Percentiles rank a stretch among this genome's conserved stretches.
Conservation (phyloP, 208 protist species). For the Leishmania guyanensis region DNA sequence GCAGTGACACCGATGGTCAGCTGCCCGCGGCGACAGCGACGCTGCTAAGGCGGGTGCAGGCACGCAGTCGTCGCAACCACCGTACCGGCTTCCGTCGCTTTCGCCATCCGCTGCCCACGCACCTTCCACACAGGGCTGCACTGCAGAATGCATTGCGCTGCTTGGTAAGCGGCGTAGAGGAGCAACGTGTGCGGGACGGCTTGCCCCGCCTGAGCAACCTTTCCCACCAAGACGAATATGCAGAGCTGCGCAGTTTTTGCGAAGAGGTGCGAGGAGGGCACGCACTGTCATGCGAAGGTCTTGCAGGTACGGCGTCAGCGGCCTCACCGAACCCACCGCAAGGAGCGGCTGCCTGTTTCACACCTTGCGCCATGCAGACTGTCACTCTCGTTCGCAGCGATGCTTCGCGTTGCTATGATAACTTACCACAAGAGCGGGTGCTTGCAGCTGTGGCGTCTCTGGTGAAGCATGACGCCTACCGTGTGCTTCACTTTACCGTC, state of each 20-base stretch:
- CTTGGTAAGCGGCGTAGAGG: constrained; percentile 51
- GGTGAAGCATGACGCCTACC: constrained; percentile 53
- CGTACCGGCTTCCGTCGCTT: neutral
- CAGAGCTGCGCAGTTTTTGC: constrained; percentile 67
- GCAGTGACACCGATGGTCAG: neutral
- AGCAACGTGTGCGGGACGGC: constrained; percentile 31
- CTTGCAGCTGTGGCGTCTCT: constrained; percentile 38
- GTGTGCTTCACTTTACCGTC: constrained; percentile 30
- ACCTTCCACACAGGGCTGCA: constrained; percentile 23
- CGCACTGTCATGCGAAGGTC: neutral
- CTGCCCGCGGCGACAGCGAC: constrained; percentile 7
- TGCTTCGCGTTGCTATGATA: constrained; percentile 70
- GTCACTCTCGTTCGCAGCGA: constrained; percentile 49
- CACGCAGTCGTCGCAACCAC: neutral
- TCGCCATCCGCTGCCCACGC: neutral
- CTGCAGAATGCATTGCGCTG: constrained; percentile 55
- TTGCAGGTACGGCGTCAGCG: neutral
- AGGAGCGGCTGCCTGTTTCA: neutral
- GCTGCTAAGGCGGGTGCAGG: neutral
- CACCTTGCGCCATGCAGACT: neutral
- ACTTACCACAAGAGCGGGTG: constrained; percentile 61
- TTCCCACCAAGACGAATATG: constrained; percentile 64
- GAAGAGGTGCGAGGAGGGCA: constrained; percentile 21
- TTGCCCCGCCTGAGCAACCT: constrained; percentile 40
- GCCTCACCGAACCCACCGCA: neutral